These are phyloP conservation scores for Cicer cuneatum DNA, from an alignment of 306 rosid species.

Conservation along the genomic window DNA sequence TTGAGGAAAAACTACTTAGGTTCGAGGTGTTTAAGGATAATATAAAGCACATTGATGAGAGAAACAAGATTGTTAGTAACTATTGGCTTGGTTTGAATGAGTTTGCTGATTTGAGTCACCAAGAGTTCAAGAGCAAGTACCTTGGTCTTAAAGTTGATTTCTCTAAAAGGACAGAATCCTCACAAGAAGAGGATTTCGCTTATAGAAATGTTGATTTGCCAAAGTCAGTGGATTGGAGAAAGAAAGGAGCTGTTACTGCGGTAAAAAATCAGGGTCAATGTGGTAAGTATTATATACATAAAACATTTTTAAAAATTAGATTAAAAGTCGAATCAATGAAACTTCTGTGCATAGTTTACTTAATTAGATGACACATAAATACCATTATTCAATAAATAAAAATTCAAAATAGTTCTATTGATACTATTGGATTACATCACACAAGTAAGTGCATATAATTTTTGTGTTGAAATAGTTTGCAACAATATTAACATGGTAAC, in stretches of 20 bases:
- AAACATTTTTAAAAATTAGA: too few species aligned
- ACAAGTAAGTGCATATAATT: neutral
- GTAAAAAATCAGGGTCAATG: conserved; percentile 82
- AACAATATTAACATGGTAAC: neutral
- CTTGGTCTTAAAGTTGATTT: conserved; percentile 53
- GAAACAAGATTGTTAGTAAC: conserved; percentile 56
- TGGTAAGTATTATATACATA: conserved; percentile 47
- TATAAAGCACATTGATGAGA: conserved; percentile 65
- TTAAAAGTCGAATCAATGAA: too few species aligned
- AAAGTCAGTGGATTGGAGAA: conserved; percentile 78
- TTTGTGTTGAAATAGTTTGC: neutral
- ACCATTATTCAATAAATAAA: too few species aligned
- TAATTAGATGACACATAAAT: too few species aligned
- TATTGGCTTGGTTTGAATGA: conserved; percentile 78
- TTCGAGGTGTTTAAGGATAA: conserved; percentile 75
- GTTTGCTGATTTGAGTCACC: conserved; percentile 72
- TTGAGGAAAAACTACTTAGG: conserved; percentile 70
- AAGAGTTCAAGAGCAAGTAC: conserved; percentile 60
- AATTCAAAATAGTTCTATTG: too few species aligned
- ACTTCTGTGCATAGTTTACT: too few species aligned
- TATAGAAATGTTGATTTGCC: conserved; percentile 62
- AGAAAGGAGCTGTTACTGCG: conserved; percentile 71
- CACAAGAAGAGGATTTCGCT: conserved; percentile 47
- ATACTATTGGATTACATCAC: too few species aligned
- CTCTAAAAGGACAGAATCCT: conserved; percentile 45